These are phyloP conservation scores for Verticillium tricorpus DNA, from an alignment of 2,329 filamentous ascomycete species.

Conservation along the genomic window DNA sequence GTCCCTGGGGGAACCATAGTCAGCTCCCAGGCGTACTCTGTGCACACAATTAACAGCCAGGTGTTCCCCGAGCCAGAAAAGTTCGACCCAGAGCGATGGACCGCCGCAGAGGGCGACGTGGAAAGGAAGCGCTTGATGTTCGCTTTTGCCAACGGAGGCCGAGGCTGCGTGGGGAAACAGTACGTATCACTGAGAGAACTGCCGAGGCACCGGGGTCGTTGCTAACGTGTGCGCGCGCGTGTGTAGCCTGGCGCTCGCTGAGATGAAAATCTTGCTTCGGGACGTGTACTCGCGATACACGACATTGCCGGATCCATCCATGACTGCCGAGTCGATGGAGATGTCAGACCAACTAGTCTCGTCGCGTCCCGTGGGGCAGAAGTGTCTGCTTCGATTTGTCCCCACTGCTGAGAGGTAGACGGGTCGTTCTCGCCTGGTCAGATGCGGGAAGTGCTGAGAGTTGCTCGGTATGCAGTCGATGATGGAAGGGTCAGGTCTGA, in stretches of 20 bases:
- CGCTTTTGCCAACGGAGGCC: conserved; percentile 60
- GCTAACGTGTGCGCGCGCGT: conserved; percentile 21
- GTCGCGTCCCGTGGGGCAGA: conserved; percentile 55
- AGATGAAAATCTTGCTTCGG: conserved; percentile 64
- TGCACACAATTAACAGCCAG: conserved; percentile 53
- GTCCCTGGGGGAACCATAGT: conserved; percentile 52
- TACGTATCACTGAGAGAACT: conserved; percentile 33
- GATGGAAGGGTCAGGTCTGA: not conserved
- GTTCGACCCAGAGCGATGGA: conserved; percentile 82
- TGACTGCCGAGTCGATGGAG: conserved; percentile 53
- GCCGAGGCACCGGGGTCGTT: not conserved
- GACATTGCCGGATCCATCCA: conserved; percentile 49
- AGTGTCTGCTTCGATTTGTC: conserved; percentile 50
- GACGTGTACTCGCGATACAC: conserved; percentile 56
- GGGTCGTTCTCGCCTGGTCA: not conserved
- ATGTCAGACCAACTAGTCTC: conserved; percentile 67
- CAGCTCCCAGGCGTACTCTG: conserved; percentile 57
- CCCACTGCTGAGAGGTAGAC: conserved; percentile 17
- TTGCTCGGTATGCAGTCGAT: not conserved
- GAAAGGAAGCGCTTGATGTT: conserved; percentile 62
- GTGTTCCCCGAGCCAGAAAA: conserved; percentile 75
- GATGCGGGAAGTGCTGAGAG: not conserved
- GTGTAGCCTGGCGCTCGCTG: conserved; percentile 50
- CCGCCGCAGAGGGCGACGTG: conserved; percentile 67
- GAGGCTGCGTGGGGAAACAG: conserved; percentile 65